phyloP scores from a whole-genome alignment of 306 rosid species.

The Gillenia trifoliata region DNA sequence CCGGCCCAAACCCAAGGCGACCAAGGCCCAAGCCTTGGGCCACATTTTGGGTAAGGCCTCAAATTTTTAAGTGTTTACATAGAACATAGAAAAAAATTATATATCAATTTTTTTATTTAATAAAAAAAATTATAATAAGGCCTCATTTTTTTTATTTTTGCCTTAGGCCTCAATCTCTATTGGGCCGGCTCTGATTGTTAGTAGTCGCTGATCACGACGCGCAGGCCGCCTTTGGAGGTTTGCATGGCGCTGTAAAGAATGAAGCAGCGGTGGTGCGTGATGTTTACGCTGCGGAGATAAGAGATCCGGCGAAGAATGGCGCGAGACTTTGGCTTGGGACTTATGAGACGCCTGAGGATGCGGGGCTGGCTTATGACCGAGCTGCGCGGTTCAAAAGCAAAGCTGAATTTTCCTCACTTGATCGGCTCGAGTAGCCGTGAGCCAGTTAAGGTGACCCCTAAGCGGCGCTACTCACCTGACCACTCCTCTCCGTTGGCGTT shows the following conservation, averaged over 20 bases:
- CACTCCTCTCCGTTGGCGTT: no score
- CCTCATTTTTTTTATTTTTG: no score
- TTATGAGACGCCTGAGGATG: constrained; percentile 33
- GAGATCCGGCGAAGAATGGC: constrained; percentile 33
- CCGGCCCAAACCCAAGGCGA: no score
- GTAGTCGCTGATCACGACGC: neutral
- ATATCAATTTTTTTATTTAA: no score
- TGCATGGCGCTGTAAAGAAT: neutral
- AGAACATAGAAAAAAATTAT: no score
- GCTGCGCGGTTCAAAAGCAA: constrained; percentile 46
- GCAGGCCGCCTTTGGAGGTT: neutral
- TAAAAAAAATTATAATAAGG: no score
- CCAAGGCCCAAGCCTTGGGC: no score
- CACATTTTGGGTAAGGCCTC: no score
- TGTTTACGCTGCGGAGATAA: constrained; percentile 17
- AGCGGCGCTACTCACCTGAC: neutral
- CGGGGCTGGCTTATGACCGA: constrained; percentile 50
- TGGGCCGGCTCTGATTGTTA: no score
- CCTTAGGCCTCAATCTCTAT: no score
- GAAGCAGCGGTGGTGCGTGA: neutral
- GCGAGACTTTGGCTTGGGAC: constrained; percentile 57
- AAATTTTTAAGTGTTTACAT: no score
- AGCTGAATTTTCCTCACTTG: constrained; percentile 46
- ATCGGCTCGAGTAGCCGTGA: constrained; percentile 7
- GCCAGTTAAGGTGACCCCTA: neutral